phyloP scores from a whole-genome alignment of 768 basidiomycete genomes.

The Rhodotorula diobovata region DNA sequence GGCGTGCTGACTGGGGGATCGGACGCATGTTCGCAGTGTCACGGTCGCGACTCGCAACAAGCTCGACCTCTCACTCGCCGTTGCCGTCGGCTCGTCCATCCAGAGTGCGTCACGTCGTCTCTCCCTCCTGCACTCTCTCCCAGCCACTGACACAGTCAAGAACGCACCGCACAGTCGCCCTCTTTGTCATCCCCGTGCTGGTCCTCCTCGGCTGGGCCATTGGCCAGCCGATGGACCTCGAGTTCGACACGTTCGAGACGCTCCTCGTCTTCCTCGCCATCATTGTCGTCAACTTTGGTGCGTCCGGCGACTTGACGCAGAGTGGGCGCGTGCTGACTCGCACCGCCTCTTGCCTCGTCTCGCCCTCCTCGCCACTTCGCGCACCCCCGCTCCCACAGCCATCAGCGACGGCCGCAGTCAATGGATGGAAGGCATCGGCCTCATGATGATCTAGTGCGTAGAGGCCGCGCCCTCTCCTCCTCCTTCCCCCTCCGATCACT shows the following conservation, averaged over 20 bases:
- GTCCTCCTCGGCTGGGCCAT: slow-evolving; percentile 73
- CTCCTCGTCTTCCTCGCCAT: slow-evolving; percentile 55
- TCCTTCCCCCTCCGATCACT: background rate
- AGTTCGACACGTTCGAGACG: slow-evolving; percentile 87
- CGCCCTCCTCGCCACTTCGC: background rate
- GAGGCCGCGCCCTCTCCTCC: background rate
- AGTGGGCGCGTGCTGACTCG: no score
- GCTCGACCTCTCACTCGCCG: slow-evolving; percentile 75
- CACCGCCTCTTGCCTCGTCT: background rate
- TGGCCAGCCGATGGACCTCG: slow-evolving; percentile 56
- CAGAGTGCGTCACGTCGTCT: background rate
- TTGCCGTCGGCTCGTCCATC: slow-evolving; percentile 63
- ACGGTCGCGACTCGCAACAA: slow-evolving; percentile 83
- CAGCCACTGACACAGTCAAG: no score
- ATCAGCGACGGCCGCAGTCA: slow-evolving; percentile 76
- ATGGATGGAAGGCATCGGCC: slow-evolving; percentile 68
- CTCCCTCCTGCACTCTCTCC: no score
- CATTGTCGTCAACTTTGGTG: slow-evolving; percentile 59
- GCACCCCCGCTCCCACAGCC: slow-evolving; percentile 38
- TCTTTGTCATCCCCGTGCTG: slow-evolving; percentile 44
- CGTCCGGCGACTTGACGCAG: no score
- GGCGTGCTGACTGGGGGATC: no score
- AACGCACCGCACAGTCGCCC: slow-evolving; percentile 1
- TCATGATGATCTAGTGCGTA: slow-evolving; percentile 44
- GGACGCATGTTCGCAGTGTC: slow-evolving; percentile 55